Conservation (phyloP, 176 grass and related monocot species). For the Musa acuminata region DNA sequence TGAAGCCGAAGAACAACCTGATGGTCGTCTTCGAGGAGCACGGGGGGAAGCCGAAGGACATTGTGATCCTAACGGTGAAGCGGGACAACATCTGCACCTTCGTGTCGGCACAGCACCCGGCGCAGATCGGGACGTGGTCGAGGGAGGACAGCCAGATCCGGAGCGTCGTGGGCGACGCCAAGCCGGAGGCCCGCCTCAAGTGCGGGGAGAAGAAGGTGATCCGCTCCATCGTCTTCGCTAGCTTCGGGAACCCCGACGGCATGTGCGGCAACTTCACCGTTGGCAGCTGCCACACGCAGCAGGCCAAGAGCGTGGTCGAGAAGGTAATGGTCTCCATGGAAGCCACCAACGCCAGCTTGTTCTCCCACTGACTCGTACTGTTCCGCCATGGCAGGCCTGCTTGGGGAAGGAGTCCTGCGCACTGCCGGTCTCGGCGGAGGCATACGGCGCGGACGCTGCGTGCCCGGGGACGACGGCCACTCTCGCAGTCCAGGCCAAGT, state of each 20-base stretch:
- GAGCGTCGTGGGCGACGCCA: constrained; percentile 34
- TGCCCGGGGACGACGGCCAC: constrained; percentile 49
- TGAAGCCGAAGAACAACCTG: constrained; percentile 69
- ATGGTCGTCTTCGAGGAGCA: constrained; percentile 89
- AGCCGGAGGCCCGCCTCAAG: constrained; percentile 36
- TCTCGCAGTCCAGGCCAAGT: constrained; percentile 64
- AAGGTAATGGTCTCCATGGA: constrained; percentile 31
- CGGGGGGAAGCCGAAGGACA: constrained; percentile 51
- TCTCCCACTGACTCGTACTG: neutral
- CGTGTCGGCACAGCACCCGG: constrained; percentile 55
- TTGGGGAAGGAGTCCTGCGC: constrained; percentile 49
- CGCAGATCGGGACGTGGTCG: constrained; percentile 43
- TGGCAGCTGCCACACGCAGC: constrained; percentile 53
- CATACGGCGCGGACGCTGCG: constrained; percentile 44
- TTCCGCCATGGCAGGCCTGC: constrained; percentile 38
- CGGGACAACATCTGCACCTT: constrained; percentile 74
- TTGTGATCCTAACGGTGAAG: constrained; percentile 47
- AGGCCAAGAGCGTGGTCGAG: constrained; percentile 34
- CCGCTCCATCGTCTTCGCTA: constrained; percentile 63
- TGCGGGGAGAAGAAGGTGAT: constrained; percentile 55
- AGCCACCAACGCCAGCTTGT: too few relatives aligned
- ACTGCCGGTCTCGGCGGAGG: constrained; percentile 32
- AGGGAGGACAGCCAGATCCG: constrained; percentile 40
- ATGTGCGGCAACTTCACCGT: constrained; percentile 57
- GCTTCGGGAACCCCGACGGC: constrained; percentile 72